Evolutionary conservation across 495 filamentous ascomycete species (phyloP).

Genomic region (Margaritispora aquatica): DNA sequence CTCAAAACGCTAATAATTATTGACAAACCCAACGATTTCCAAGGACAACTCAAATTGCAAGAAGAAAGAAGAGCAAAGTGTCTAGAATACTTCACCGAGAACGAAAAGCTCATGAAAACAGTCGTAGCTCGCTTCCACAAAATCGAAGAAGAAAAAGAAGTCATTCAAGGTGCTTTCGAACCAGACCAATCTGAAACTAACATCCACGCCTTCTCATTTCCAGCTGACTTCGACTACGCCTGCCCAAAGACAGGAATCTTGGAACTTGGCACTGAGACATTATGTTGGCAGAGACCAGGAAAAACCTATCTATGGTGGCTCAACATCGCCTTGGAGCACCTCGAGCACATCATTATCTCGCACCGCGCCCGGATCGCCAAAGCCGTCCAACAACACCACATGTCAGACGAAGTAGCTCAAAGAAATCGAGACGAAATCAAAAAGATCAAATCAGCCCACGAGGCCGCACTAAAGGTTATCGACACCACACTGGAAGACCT

Average conservation of each 20-base stretch:
- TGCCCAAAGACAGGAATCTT: not conserved
- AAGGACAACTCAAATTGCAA: not conserved
- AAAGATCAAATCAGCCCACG: not conserved
- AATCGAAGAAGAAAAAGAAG: not conserved
- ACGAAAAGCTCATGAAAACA: not conserved
- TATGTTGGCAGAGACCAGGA: not conserved
- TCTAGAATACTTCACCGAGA: not conserved
- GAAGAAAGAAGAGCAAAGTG: not conserved
- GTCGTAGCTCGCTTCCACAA: not conserved
- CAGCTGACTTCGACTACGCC: not conserved
- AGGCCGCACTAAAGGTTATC: not conserved
- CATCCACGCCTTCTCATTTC: no score
- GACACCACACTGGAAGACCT: no score
- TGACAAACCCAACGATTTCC: not conserved
- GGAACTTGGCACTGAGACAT: not conserved
- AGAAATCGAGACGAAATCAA: not conserved
- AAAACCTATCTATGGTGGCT: not conserved
- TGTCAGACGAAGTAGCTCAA: not conserved
- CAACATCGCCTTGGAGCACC: not conserved
- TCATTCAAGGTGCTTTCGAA: not conserved
- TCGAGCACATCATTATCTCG: not conserved
- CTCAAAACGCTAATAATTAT: not conserved
- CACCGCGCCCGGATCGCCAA: not conserved
- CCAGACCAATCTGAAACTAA: not conserved
- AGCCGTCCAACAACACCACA: not conserved